Conservation (phyloP, 1,284 basidiomycete genomes). For the Moesziomyces antarcticus region DNA sequence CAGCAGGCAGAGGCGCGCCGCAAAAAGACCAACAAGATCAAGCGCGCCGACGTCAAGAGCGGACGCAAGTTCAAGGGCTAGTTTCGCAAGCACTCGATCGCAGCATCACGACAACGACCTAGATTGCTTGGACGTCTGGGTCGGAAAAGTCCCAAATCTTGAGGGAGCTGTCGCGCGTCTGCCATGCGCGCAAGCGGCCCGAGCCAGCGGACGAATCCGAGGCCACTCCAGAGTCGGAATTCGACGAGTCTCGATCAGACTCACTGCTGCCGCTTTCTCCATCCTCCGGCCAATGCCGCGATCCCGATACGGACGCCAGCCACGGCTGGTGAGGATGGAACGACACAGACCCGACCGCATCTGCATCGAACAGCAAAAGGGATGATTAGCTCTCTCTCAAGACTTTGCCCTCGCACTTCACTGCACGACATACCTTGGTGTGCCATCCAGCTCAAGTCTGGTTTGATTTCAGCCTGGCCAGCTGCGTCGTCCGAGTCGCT, state of each 20-base stretch:
- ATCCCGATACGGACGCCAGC: constrained; percentile 38
- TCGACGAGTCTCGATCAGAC: neutral
- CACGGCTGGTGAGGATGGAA: constrained; percentile 45
- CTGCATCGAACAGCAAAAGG: constrained; percentile 6
- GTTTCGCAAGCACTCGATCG: neutral
- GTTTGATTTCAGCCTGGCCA: constrained; percentile 15
- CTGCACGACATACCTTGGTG: constrained; percentile 26
- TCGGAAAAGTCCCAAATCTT: constrained; percentile 37
- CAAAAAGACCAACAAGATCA: constrained; percentile 51
- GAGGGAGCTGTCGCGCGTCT: constrained; percentile 26
- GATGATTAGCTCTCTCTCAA: neutral
- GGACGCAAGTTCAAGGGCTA: constrained; percentile 45
- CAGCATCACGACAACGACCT: too few relatives aligned
- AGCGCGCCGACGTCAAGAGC: constrained; percentile 44
- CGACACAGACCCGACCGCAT: constrained; percentile 39
- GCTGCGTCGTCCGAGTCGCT: constrained; percentile 11
- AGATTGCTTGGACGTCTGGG: neutral
- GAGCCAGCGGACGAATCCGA: neutral
- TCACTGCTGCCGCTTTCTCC: constrained; percentile 3
- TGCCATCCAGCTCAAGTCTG: constrained; percentile 42
- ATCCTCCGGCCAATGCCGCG: constrained; percentile 29
- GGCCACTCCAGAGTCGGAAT: neutral
- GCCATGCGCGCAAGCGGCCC: constrained; percentile 19
- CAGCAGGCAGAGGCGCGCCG: constrained; percentile 40
- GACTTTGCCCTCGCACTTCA: neutral